Percentiles rank a stretch among this genome's conserved stretches.
Evolutionary conservation across 176 grass and related monocot genomes (phyloP).

Genomic region (Ensete ventricosum): DNA sequence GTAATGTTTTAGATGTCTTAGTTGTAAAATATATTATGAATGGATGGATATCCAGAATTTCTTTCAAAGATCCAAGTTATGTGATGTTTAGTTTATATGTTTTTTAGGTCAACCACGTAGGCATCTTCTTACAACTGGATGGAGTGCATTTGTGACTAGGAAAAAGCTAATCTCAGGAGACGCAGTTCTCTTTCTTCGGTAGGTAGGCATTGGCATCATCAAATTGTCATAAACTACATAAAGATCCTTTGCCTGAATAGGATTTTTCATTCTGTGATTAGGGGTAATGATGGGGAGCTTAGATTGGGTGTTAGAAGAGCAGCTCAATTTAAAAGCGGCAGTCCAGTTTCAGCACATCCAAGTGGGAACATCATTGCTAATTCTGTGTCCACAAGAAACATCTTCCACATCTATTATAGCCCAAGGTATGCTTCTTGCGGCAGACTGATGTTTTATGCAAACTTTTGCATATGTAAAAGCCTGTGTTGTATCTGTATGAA

Average conservation of each 20-base stretch:
- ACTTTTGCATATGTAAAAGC: too few species aligned
- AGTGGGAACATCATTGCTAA: conserved; percentile 32
- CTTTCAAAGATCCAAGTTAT: not conserved
- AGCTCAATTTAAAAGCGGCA: conserved; percentile 50
- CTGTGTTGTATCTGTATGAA: too few species aligned
- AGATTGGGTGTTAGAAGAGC: conserved; percentile 79
- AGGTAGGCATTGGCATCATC: conserved; percentile 32
- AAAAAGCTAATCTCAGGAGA: conserved; percentile 94
- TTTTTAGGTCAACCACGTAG: conserved; percentile 91
- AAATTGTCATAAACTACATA: not conserved
- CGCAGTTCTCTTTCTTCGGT: conserved; percentile 84
- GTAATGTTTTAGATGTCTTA: not conserved
- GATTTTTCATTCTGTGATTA: conserved; percentile 8
- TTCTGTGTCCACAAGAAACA: conserved; percentile 45
- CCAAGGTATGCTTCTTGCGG: conserved; percentile 45
- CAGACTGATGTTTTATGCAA: not conserved
- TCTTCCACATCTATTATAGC: conserved; percentile 73
- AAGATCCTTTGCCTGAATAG: not conserved
- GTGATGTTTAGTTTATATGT: not conserved
- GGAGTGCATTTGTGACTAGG: conserved; percentile 97
- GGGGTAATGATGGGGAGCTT: conserved; percentile 77
- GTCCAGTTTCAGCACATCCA: conserved; percentile 23
- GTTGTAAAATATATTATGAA: not conserved
- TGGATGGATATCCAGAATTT: not conserved
- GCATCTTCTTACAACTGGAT: conserved; percentile 97